phyloP scores from a whole-genome alignment of 257 asterid species.

The Leonotis leonurus region DNA sequence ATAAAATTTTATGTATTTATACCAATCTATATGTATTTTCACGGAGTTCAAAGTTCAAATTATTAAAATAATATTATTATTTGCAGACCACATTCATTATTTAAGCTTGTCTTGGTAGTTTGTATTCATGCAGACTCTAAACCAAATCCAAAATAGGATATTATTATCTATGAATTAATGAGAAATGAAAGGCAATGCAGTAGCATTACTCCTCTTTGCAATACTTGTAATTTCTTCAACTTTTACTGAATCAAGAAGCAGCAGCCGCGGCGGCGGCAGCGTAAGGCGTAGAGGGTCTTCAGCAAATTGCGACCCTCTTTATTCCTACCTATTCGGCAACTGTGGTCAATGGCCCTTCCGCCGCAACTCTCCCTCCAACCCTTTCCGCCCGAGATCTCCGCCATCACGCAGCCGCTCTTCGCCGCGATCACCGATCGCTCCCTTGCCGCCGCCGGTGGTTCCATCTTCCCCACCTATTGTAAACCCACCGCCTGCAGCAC shows the following conservation, averaged over 20 bases:
- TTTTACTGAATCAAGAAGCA: constrained; percentile 26
- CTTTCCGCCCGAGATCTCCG: constrained; percentile 27
- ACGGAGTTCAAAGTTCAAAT: no score
- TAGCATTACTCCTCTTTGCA: constrained; percentile 11
- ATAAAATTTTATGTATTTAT: no score
- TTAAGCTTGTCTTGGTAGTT: no score
- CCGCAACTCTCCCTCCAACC: constrained; percentile 31
- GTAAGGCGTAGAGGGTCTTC: constrained; percentile 19
- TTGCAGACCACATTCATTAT: no score
- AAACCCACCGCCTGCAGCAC: constrained; percentile 21
- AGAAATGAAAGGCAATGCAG: constrained; percentile 8
- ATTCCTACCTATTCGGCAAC: constrained; percentile 26
- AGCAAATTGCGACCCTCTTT: constrained; percentile 46
- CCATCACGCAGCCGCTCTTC: constrained; percentile 30
- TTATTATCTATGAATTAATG: no score
- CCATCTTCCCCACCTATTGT: constrained; percentile 27
- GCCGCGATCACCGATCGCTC: constrained; percentile 29
- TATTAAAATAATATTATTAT: no score
- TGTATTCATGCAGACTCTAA: no score
- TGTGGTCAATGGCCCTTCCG: constrained; percentile 52
- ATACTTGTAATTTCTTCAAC: constrained; percentile 30
- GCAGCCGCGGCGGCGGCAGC: constrained; percentile 24
- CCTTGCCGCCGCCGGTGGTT: constrained; percentile 28
- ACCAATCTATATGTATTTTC: no score
- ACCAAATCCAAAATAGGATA: no score